phyloP scores from a whole-genome alignment of 805 yeast genomes.

The Kodamaea laetipori region DNA sequence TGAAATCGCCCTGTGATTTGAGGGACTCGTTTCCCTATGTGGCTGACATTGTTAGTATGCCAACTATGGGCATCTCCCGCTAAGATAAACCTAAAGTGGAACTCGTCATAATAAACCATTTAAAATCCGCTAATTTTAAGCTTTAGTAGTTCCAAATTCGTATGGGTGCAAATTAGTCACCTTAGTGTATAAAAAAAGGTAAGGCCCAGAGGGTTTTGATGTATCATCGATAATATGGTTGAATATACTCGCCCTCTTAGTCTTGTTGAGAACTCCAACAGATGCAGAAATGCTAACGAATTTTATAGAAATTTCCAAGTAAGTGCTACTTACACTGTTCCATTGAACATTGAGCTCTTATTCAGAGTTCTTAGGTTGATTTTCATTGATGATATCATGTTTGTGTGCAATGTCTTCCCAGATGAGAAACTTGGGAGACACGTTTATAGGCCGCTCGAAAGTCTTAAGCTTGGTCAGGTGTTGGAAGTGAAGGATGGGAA shows the following conservation, averaged over 20 bases:
- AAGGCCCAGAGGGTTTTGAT: background rate
- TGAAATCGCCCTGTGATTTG: background rate
- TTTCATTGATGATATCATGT: constrained; percentile 36
- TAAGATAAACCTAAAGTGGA: no score
- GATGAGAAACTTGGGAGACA: constrained; percentile 15
- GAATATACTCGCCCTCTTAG: constrained; percentile 29
- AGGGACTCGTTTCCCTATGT: no score
- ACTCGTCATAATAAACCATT: no score
- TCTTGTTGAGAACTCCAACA: constrained; percentile 34
- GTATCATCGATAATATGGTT: constrained; percentile 1
- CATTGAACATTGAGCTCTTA: constrained; percentile 20
- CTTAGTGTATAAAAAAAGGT: background rate
- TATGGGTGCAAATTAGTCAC: background rate
- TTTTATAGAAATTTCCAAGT: constrained; percentile 38
- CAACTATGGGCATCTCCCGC: no score
- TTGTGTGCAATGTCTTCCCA: constrained; percentile 33
- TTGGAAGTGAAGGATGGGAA: constrained; percentile 19
- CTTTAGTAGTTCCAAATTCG: no score
- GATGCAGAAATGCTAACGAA: constrained; percentile 33
- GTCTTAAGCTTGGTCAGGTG: constrained; percentile 28
- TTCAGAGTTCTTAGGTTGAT: constrained; percentile 33
- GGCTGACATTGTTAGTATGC: no score
- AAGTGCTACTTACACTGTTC: constrained; percentile 32
- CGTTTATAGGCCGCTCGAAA: constrained; percentile 27
- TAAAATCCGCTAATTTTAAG: no score